Base-by-base conservation (phyloP, 176 grass and related monocot genomes). In the Otatea glauca region DNA sequence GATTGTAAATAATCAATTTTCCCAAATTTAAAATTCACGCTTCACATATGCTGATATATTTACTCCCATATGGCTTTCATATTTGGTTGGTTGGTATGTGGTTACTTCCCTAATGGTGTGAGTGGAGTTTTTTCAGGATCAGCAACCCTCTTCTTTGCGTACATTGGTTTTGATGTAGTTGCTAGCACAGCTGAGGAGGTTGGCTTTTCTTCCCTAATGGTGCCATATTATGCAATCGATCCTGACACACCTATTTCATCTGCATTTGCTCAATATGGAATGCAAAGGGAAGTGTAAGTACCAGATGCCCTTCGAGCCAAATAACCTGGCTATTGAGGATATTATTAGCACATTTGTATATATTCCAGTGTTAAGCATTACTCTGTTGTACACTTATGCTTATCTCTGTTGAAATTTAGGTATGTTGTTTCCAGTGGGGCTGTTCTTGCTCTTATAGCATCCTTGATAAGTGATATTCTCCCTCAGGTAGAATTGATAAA, bases 231-330 rank as follows among this genome's bases (percentile, higher is more conserved):
- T 85, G 67, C 75, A 6, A 89, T 95, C 83, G 91, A 98, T 72
- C 92, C 87, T 58, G 85, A 98, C 85, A 98, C 92, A 12, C 95
- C 95, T 74, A 93, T 95, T 86, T 98, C 95, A 41, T 80, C 91
- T 63, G 92, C 83, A 5, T 98, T 98, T 77, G 47, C 82, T 4
- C 74, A 89, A 77, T 80, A 94, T 60, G 91, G 91, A 74, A 85
- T 98, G 87, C 85, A 85, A 29, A 95, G 95, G 95, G 95, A 89
- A 64, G 78, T 87, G 95, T 98, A 82, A 90, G 92, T 82, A 70
- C 69, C 51, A 75, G 62, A 16, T 54, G 48, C 61, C 34, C 23
- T 84, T 87, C 17, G 5, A 75, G 61, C 48, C 32, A 23, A 75
- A 85, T 69, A 29, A 83, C 27, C 18, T n/a, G 10, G 6, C 12